These are phyloP conservation scores for Ambrosia trifida DNA, from an alignment of 129 eudicot genomes.

Conservation along the genomic window DNA sequence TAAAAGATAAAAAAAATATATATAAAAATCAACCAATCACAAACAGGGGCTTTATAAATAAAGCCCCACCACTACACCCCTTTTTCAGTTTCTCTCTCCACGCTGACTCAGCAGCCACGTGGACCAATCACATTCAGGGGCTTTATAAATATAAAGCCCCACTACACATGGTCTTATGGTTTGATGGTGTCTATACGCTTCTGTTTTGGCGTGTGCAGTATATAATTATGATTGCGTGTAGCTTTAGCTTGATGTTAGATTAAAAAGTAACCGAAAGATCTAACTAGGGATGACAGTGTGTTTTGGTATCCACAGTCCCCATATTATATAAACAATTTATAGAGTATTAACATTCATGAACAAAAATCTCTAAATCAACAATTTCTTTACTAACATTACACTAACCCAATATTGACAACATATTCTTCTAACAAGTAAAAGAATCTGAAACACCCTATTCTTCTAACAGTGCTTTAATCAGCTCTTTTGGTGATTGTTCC, in stretches of 20 bases:
- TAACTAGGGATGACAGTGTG: background rate
- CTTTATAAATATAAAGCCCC: too few relatives aligned
- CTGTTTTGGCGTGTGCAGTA: background rate
- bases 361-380: slow-evolving; percentile 16
- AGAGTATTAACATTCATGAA: too few relatives aligned
- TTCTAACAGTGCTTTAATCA: slow-evolving; percentile 51
- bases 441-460: slow-evolving; percentile 39
- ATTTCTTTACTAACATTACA: slow-evolving; percentile 28
- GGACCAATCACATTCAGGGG: too few relatives aligned
- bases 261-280: background rate
- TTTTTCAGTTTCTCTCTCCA: too few relatives aligned
- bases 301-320: background rate
- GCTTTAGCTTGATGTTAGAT: background rate
- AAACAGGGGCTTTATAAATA: too few relatives aligned
- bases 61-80: too few relatives aligned
- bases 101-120: too few relatives aligned
- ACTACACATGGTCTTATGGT: too few relatives aligned
- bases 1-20: too few relatives aligned
- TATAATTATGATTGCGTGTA: background rate
- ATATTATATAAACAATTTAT: background rate
- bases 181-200: slow-evolving; percentile 17
- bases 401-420: slow-evolving; percentile 14
- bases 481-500: slow-evolving; percentile 61
- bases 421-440: background rate
- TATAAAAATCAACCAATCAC: too few relatives aligned